Percentiles rank a stretch among this genome's conserved stretches.
phyloP scores from a whole-genome alignment of 495 filamentous ascomycete species.

The Annulohypoxylon maeteangense region DNA sequence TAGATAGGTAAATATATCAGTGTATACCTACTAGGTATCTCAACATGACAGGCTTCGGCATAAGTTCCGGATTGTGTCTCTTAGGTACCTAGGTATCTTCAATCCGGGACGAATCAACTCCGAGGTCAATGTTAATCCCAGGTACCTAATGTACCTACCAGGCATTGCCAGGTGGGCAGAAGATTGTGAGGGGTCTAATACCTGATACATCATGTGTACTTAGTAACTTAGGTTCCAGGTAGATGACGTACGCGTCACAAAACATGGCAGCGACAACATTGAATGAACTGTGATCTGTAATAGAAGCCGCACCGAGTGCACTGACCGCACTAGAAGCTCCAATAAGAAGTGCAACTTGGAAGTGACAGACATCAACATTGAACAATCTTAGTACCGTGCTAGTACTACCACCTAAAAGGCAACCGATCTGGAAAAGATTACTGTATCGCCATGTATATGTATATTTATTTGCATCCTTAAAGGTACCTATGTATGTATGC shows the following conservation, averaged over 20 bases:
- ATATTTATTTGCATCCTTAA: slow-evolving; percentile 24
- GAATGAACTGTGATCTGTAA: neutral
- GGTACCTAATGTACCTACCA: too few relatives aligned
- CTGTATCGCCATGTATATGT: slow-evolving; percentile 33
- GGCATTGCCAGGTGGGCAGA: too few relatives aligned
- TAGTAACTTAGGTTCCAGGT: neutral
- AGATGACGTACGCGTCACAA: slow-evolving; percentile 2
- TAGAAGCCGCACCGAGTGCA: neutral
- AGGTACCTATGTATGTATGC: too few relatives aligned
- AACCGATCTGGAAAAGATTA: slow-evolving; percentile 27
- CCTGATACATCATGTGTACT: neutral
- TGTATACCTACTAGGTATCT: neutral
- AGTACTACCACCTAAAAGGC: slow-evolving; percentile 1
- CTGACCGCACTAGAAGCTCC: neutral
- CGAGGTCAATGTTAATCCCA: too few relatives aligned
- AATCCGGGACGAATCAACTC: neutral
- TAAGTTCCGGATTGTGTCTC: neutral
- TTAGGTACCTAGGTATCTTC: neutral
- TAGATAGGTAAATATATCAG: too few relatives aligned
- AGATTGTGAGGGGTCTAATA: too few relatives aligned
- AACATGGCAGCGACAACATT: neutral
- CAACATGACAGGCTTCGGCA: neutral
- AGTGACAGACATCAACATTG: neutral
- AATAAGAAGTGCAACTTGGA: neutral
- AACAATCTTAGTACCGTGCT: neutral